These are phyloP conservation scores for Candida sp. DNA, from an alignment of 1,139 yeast genomes.

Conservation along the genomic window DNA sequence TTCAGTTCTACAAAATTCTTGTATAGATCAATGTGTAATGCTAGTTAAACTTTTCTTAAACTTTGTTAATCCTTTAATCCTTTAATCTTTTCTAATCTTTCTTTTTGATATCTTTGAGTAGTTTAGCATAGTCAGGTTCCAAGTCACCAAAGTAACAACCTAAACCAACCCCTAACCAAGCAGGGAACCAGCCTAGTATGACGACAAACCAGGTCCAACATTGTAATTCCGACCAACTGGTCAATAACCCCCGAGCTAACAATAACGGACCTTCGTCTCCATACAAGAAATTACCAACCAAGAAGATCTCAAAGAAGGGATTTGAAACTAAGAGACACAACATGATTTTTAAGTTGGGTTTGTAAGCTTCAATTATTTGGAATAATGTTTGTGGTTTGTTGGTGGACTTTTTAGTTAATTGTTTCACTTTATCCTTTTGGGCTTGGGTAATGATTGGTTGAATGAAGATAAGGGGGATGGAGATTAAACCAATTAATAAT, in stretches of 20 bases:
- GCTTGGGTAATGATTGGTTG: conserved; percentile 33
- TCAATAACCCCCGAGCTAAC: conserved; percentile 48
- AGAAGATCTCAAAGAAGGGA: conserved; percentile 47
- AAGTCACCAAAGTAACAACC: conserved; percentile 10
- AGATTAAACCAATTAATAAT: conserved; percentile 59
- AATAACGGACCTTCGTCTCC: conserved; percentile 28
- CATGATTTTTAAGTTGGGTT: conserved; percentile 23
- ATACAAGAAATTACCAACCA: conserved; percentile 30
- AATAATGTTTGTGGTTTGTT: conserved; percentile 8
- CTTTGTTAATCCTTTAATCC: not conserved
- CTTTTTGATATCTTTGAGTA: not conserved
- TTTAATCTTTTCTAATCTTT: not conserved
- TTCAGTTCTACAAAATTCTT: too few relatives aligned
- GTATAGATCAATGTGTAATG: too few relatives aligned
- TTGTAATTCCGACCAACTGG: conserved; percentile 67
- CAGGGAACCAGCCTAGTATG: conserved; percentile 77
- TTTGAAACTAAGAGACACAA: conserved; percentile 45
- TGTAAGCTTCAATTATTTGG: conserved; percentile 9
- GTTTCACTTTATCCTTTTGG: conserved; percentile 2
- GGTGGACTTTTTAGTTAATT: conserved; percentile 8
- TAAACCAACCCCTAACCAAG: conserved; percentile 60
- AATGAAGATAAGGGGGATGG: conserved; percentile 70
- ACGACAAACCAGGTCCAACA: conserved; percentile 88
- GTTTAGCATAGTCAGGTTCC: not conserved
- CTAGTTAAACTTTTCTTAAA: too few relatives aligned